phyloP scores from a whole-genome alignment of 148 eudicot genomes.

The Chenopodium formosanum region DNA sequence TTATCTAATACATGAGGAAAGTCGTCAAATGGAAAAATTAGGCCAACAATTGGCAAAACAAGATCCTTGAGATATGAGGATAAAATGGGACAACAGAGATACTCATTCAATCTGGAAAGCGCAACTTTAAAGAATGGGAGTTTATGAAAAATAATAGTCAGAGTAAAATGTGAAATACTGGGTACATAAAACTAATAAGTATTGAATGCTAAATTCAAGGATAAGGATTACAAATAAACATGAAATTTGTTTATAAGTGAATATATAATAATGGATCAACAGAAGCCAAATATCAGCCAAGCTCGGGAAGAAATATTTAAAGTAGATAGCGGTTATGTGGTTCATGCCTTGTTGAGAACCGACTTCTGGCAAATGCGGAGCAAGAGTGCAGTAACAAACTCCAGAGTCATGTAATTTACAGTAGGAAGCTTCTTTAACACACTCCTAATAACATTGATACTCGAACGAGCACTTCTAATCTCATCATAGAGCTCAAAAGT shows the following conservation, averaged over 20 bases:
- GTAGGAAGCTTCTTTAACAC: conserved; percentile 83
- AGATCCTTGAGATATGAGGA: neutral
- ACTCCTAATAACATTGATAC: conserved; percentile 59
- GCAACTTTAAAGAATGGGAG: neutral
- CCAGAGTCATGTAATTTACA: conserved; percentile 90
- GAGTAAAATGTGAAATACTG: neutral
- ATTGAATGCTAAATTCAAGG: neutral
- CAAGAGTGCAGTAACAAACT: conserved; percentile 80
- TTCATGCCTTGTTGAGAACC: conserved; percentile 78
- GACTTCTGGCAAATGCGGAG: conserved; percentile 93
- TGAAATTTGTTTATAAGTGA: neutral
- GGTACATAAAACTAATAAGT: neutral
- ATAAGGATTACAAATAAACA: neutral
- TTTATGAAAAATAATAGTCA: neutral
- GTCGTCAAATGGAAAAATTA: neutral
- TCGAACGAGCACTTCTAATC: conserved; percentile 69
- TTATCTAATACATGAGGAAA: neutral
- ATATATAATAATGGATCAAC: neutral
- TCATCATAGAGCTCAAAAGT: conserved; percentile 74
- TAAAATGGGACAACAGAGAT: neutral
- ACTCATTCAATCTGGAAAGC: neutral
- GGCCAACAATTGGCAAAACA: neutral
- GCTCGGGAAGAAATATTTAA: neutral
- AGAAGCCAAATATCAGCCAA: neutral
- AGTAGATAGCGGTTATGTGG: neutral